These are phyloP conservation scores for Ulmus americana DNA, from an alignment of 331 rosid species.

Conservation along the genomic window DNA sequence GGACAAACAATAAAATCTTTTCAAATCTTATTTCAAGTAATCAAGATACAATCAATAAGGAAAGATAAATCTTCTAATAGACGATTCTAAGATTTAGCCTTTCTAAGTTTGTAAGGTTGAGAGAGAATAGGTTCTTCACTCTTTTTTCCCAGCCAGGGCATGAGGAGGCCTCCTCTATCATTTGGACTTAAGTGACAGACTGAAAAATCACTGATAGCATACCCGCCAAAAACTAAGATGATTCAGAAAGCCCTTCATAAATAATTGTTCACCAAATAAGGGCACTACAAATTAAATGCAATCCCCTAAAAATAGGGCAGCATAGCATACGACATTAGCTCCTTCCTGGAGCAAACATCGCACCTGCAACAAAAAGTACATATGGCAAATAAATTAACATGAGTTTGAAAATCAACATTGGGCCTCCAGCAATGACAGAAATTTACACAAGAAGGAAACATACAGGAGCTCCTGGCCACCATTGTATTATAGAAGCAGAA, in stretches of 20 bases:
- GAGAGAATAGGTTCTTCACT: too few relatives aligned
- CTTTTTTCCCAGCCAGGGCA: too few relatives aligned
- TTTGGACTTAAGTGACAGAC: conserved; percentile 87
- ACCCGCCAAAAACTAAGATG: conserved; percentile 88
- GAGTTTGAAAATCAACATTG: conserved; percentile 64
- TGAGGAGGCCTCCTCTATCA: conserved; percentile 99
- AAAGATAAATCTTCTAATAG: too few relatives aligned
- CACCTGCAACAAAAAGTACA: conserved; percentile 98
- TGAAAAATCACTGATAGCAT: conserved; percentile 95
- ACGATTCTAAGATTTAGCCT: too few relatives aligned
- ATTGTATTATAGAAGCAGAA: conserved; percentile 20
- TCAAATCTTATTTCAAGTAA: too few relatives aligned
- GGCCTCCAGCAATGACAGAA: conserved; percentile 75
- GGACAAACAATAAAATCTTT: too few relatives aligned
- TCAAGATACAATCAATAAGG: too few relatives aligned
- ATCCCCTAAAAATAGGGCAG: conserved; percentile 91
- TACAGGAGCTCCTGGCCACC: conserved; percentile 34
- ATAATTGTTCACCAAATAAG: conserved; percentile 81
- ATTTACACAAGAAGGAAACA: conserved; percentile 45
- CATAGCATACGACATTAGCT: conserved; percentile 99
- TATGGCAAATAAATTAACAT: conserved; percentile 66
- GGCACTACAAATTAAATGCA: conserved; percentile 93
- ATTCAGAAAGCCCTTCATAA: conserved; percentile 92
- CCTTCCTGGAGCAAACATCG: conserved; percentile 99
- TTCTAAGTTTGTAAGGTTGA: too few relatives aligned